These are phyloP conservation scores for Pisolithus tinctorius DNA, from an alignment of 768 basidiomycete genomes.

Conservation along the genomic window DNA sequence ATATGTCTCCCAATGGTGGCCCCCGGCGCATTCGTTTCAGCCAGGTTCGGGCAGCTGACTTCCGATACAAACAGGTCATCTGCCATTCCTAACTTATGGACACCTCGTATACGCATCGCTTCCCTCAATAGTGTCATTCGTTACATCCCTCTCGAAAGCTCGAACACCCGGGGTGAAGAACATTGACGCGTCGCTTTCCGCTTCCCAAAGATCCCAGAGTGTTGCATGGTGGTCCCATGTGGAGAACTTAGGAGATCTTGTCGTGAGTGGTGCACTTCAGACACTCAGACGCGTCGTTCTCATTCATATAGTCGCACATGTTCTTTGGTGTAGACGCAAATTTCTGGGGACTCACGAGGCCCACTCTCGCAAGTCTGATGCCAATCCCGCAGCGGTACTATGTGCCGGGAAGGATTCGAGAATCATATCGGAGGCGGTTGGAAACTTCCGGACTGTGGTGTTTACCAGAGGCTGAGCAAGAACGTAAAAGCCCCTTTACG, in stretches of 20 bases:
- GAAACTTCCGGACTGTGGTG: constrained; percentile 62
- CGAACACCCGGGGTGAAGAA: constrained; percentile 28
- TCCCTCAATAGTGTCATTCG: constrained; percentile 59
- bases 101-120: constrained; percentile 44
- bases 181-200: constrained; percentile 43
- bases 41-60: background rate
- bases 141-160: constrained; percentile 40
- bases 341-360: constrained; percentile 51
- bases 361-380: constrained; percentile 48
- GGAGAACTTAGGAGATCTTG: constrained; percentile 60
- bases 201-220: constrained; percentile 44
- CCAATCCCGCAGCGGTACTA: constrained; percentile 70
- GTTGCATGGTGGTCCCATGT: constrained; percentile 62
- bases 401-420: constrained; percentile 57
- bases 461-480: constrained; percentile 32
- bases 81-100: constrained; percentile 65
- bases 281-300: background rate
- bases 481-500: constrained; percentile 32
- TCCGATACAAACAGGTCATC: constrained; percentile 41
- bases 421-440: constrained; percentile 48
- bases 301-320: constrained; percentile 45
- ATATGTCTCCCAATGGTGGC: constrained; percentile 68
- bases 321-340: constrained; percentile 59
- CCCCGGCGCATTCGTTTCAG: constrained; percentile 6
- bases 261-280: constrained; percentile 40